phyloP scores from a whole-genome alignment of 371 early-diverging fungal genomes.

The Mortierella sp. region DNA sequence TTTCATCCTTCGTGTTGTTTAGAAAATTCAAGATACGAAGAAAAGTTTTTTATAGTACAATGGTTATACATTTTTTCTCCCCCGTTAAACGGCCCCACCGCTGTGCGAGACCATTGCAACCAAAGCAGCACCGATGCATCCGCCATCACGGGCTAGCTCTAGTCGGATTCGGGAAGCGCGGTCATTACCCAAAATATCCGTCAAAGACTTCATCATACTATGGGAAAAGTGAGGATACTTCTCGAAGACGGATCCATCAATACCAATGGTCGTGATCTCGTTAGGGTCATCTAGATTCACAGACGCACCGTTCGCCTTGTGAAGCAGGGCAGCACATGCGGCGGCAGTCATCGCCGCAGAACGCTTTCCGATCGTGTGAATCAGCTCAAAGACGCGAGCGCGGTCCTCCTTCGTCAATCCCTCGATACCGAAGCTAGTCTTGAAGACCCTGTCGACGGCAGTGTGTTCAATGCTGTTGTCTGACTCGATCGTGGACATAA shows the following conservation, averaged over 20 bases:
- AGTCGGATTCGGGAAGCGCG: constrained; percentile 54
- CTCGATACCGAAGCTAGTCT: constrained; percentile 38
- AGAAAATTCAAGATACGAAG: too few species aligned
- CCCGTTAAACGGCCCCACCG: constrained; percentile 53
- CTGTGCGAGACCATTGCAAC: constrained; percentile 50
- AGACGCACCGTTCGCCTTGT: constrained; percentile 47
- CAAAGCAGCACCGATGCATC: constrained; percentile 59
- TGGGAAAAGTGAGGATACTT: constrained; percentile 55
- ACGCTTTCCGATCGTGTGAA: constrained; percentile 44
- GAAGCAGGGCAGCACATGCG: constrained; percentile 45
- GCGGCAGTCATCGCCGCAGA: constrained; percentile 52
- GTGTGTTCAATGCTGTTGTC: constrained; percentile 63
- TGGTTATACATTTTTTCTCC: too few species aligned
- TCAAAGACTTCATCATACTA: constrained; percentile 48
- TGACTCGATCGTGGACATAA: constrained; percentile 70
- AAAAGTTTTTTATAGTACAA: too few species aligned
- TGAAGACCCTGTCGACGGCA: constrained; percentile 40
- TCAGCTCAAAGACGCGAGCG: constrained; percentile 31
- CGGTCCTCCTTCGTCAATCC: constrained; percentile 41
- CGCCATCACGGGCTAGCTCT: constrained; percentile 57
- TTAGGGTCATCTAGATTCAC: constrained; percentile 41
- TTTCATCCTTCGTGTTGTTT: too few species aligned
- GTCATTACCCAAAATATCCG: constrained; percentile 45
- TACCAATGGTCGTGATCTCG: constrained; percentile 54
- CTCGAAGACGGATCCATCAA: constrained; percentile 58